These are phyloP conservation scores for Lactarius akahatsu DNA, from an alignment of 768 basidiomycete species.

Conservation along the genomic window DNA sequence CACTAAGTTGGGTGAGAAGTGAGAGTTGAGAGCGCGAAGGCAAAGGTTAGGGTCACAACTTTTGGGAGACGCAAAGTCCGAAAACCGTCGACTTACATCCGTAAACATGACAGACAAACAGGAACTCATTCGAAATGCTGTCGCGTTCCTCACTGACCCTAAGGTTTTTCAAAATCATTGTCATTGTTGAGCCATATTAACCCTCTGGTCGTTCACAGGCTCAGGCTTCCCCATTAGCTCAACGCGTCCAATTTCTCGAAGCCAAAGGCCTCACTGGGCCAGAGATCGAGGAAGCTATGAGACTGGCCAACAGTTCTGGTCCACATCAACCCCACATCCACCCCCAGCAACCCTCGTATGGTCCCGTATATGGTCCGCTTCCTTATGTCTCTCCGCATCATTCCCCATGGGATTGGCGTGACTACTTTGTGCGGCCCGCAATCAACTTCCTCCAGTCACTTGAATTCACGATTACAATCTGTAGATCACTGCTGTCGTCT, in stretches of 20 bases:
- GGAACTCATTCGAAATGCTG: conserved; percentile 78
- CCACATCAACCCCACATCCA: conserved; percentile 21
- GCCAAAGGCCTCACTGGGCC: conserved; percentile 81
- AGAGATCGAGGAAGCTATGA: conserved; percentile 86
- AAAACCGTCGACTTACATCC: not conserved
- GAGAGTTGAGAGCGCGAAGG: not conserved
- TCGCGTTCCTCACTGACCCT: conserved; percentile 82
- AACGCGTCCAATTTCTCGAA: conserved; percentile 92
- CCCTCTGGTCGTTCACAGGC: conserved; percentile 46
- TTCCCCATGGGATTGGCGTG: conserved; percentile 88
- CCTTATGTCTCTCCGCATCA: conserved; percentile 44
- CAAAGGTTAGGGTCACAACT: conserved; percentile 16
- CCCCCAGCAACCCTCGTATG: conserved; percentile 36
- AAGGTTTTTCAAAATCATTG: conserved; percentile 49
- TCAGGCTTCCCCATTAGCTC: conserved; percentile 72
- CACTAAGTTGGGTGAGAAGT: not conserved
- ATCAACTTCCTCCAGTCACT: conserved; percentile 3
- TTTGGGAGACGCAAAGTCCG: conserved; percentile 5
- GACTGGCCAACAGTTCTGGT: conserved; percentile 45
- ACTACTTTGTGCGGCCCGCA: conserved; percentile 79
- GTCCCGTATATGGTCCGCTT: conserved; percentile 47
- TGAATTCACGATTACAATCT: conserved; percentile 12
- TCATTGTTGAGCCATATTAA: conserved; percentile 9
- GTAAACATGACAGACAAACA: conserved; percentile 56
- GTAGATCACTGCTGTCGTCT: conserved; percentile 91